phyloP scores from a whole-genome alignment of 345 rosid genomes.

The Citrus cavaleriei region DNA sequence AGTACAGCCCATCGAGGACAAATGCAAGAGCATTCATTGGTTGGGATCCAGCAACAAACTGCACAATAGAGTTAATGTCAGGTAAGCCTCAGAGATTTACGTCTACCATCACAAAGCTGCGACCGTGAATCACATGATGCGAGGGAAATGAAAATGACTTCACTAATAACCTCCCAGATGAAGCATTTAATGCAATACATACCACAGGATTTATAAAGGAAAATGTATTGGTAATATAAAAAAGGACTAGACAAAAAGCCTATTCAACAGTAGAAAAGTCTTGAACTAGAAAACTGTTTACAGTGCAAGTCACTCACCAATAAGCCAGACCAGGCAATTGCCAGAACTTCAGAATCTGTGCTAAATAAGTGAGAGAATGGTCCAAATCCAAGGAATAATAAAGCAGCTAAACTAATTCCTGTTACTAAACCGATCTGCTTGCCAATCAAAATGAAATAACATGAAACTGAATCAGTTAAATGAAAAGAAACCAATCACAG shows the following conservation, averaged over 20 bases:
- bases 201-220: background rate
- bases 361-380: slow-evolving; percentile 69
- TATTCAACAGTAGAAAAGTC: background rate
- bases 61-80: slow-evolving; percentile 12
- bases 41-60: slow-evolving; percentile 97
- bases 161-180: background rate
- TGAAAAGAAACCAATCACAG: background rate
- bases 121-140: background rate
- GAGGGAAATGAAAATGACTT: background rate
- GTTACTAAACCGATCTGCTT: slow-evolving; percentile 76
- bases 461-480: slow-evolving; percentile 10
- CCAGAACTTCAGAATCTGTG: slow-evolving; percentile 75
- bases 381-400: slow-evolving; percentile 68
- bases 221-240: background rate
- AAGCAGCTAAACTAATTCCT: slow-evolving; percentile 63
- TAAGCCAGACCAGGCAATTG: slow-evolving; percentile 71
- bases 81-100: background rate
- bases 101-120: background rate
- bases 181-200: background rate
- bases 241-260: background rate
- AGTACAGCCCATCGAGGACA: slow-evolving; percentile 86
- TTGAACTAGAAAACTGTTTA: background rate
- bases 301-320: slow-evolving; percentile 45
- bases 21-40: slow-evolving; percentile 92
- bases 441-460: slow-evolving; percentile 8